Conservation (phyloP, 768 basidiomycete species). For the Hygrocybe punicea region DNA sequence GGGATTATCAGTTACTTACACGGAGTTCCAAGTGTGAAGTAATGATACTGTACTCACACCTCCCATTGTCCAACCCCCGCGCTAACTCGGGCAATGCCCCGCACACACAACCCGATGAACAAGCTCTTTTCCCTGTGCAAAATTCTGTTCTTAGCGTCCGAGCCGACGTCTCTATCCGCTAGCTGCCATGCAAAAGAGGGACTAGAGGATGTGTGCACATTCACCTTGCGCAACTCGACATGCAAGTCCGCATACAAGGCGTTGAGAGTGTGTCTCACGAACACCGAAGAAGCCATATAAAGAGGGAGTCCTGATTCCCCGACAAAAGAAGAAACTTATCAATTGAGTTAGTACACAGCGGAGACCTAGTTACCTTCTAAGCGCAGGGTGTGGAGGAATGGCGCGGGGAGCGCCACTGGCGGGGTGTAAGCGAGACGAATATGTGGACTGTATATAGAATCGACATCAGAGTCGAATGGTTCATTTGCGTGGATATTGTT, state of each 20-base stretch:
- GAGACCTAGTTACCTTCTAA: constrained; percentile 55
- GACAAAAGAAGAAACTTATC: too few species aligned
- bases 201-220: constrained; percentile 31
- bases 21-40: neutral
- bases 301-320: constrained; percentile 65
- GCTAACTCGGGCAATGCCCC: constrained; percentile 61
- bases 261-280: constrained; percentile 71
- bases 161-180: neutral
- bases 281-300: constrained; percentile 66
- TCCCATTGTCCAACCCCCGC: constrained; percentile 66
- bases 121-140: constrained; percentile 55
- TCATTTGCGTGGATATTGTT: constrained; percentile 10
- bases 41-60: constrained; percentile 47
- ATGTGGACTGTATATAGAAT: constrained; percentile 59
- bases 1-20: constrained; percentile 2
- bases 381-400: constrained; percentile 65
- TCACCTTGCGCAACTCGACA: constrained; percentile 53
- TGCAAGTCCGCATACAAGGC: constrained; percentile 66
- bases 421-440: constrained; percentile 67
- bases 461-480: constrained; percentile 39
- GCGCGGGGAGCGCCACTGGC: constrained; percentile 59
- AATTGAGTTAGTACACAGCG: too few species aligned
- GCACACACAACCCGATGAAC: constrained; percentile 51
- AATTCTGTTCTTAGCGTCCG: constrained; percentile 20
- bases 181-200: constrained; percentile 3